Base-by-base conservation (phyloP, 441 rosid genomes). In the Gossypium davidsonii region DNA sequence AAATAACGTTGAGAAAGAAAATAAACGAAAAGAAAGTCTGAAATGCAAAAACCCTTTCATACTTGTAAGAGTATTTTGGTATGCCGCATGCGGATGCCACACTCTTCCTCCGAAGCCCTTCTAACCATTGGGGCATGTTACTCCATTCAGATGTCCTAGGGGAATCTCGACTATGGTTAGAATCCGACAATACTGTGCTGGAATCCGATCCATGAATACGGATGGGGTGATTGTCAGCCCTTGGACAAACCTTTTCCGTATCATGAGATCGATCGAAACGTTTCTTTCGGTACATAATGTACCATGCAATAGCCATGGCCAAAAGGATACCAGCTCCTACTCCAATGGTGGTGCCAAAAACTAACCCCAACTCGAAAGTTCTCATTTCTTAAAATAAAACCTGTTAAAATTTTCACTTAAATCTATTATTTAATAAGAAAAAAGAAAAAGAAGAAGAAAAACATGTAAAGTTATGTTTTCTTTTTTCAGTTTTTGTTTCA, bases 31-130 rank as follows among this genome's bases (percentile, higher is more conserved):
- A 2, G 56, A 12, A 51, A 59, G 21, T 31, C n/a, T 14, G 14
- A 10, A 34, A 4, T 37, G 11, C n/a, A 2, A 63, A 62, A 34
- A 28, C 6, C 1, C 34, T 28, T 28, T 28, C 53, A 12, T 86
- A 89, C 94, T 76, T 89, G 82, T 81, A 89, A 64, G 89, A 86
- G 79, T 87, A 89, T 78, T 82, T 89, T 0, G 89, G 94, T 75
- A 89, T 83, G 79, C 94, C 91, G 69, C 90, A 86, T 6, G 81
- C 71, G 8, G 88, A 85, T 6, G 79, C 71, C 15, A 88, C 78
- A 51, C 70, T 80, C 70, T 81, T 82, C 81, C 76, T 83, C 85
- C 61, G 86, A 69, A 84, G 84, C 48, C 89, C 86, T 42, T 86
- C 89, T 28, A 85, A 72, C 89, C 89, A 85, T 49, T 75, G 58